Conservation (phyloP, 495 filamentous ascomycete genomes). For the Peziza echinospora region DNA sequence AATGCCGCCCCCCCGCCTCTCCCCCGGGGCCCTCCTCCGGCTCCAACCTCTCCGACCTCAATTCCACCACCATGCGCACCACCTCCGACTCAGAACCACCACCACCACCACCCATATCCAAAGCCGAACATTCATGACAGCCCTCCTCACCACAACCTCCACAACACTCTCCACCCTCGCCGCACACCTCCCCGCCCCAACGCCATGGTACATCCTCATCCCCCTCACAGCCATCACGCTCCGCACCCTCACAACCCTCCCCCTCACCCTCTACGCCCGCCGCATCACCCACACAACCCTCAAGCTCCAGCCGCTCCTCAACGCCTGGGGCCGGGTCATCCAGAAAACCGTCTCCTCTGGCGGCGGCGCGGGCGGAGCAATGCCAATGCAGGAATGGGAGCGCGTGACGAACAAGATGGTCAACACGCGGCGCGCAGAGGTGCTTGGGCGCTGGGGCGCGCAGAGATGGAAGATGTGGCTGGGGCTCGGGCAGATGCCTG, state of each 20-base stretch:
- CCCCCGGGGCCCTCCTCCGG: conserved; percentile 5
- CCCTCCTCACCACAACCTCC: conserved; percentile 27
- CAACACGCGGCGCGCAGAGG: conserved; percentile 16
- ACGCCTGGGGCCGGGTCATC: conserved; percentile 25
- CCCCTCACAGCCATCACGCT: conserved; percentile 46
- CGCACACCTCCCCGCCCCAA: conserved; percentile 17
- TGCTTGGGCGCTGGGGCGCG: conserved; percentile 28
- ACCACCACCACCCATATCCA: conserved; percentile 28
- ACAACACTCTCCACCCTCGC: background rate
- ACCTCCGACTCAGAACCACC: conserved; percentile 23
- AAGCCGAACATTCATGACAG: conserved; percentile 35
- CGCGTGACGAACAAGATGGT: conserved; percentile 14
- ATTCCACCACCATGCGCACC: conserved; percentile 25
- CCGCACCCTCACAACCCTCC: conserved; percentile 35
- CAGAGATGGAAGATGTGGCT: conserved; percentile 29
- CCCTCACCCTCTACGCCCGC: conserved; percentile 34
- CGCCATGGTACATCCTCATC: conserved; percentile 47
- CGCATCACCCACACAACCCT: conserved; percentile 23
- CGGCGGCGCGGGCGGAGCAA: conserved; percentile 1
- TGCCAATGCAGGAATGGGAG: conserved; percentile 10
- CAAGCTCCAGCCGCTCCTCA: conserved; percentile 29
- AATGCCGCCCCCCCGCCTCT: conserved; percentile 6
- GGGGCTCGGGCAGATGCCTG: background rate
- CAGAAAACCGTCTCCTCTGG: conserved; percentile 18
- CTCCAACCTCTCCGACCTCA: conserved; percentile 16